Evolutionary conservation across 2,329 filamentous ascomycete genomes (phyloP), one percentile per base, ranked within the genome.

Genomic region (Pleurostoma richardsiae): DNA sequence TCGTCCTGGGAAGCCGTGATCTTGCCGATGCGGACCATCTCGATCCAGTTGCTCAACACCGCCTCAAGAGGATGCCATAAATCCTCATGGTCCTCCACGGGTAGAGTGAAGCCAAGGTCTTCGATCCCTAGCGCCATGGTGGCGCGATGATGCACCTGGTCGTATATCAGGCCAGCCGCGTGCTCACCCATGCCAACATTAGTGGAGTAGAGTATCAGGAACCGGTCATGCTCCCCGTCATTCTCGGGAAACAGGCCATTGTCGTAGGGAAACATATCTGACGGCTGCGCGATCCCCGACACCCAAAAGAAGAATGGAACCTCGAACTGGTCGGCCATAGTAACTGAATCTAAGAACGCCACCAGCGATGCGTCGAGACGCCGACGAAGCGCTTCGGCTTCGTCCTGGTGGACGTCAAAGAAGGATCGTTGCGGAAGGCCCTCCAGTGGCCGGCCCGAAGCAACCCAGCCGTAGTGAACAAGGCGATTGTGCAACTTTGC

Each of bases 11-110:
- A 36, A 28, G n/a, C 10, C 10, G 51, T 26, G 11, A 46, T 47
- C 36, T 50, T 55, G 7, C 52, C 50, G 8, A 53, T 40, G 29
- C 42, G 52, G 39, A 49, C 39, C 48, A 54, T 47, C 31, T 51
- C 29, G 40, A 56, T 54, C 48, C 51, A 55, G 4, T 54, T 42
- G 10, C 45, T 54, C 3, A 58, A 51, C 40, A 58, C 49, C 4
- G 42, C 39, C n/a, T 38, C 42, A 3, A 43, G 31, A 4, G 26
- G 33, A 28, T 39, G 26, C 31, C 31, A 29, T 28, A 43, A 19
- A 29, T 54, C 50, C 39, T 40, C 10, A 41, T 54, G 50, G 6
- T 55, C 49, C 3, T 44, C 44, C 10, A 55, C 30, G 30, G 54
- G 54, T 8, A 41, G 33, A 19, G 54, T 31, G 30, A 42, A 43